phyloP scores from a whole-genome alignment of 2,329 filamentous ascomycete species.

The Stemphylium beticola region DNA sequence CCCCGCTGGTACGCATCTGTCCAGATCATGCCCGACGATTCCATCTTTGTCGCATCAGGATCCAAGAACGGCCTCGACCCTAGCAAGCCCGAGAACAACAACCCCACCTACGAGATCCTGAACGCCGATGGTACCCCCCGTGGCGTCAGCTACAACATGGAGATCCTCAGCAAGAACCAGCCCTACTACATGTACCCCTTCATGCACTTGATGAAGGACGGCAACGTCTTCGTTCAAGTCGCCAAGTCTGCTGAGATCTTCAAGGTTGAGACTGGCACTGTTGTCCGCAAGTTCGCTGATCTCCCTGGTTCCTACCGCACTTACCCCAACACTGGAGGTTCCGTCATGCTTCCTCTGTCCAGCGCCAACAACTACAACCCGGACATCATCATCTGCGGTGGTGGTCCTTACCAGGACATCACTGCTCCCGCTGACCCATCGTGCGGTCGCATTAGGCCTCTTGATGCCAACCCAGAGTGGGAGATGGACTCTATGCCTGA shows the following conservation, averaged over 20 bases:
- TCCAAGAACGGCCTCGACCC: constrained; percentile 65
- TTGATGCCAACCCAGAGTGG: constrained; percentile 58
- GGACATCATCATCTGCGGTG: constrained; percentile 65
- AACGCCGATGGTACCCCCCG: constrained; percentile 55
- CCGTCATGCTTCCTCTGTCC: constrained; percentile 61
- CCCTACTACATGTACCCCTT: constrained; percentile 72
- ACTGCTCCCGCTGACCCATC: constrained; percentile 64
- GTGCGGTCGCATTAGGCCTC: constrained; percentile 63
- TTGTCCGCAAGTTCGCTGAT: constrained; percentile 57
- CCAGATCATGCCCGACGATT: constrained; percentile 64
- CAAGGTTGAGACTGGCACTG: constrained; percentile 55
- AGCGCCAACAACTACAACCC: constrained; percentile 60
- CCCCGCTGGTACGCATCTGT: constrained; percentile 67
- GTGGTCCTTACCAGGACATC: constrained; percentile 65
- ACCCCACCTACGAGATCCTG: constrained; percentile 68
- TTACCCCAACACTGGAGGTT: constrained; percentile 67
- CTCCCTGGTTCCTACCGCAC: constrained; percentile 64
- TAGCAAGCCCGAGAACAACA: constrained; percentile 62
- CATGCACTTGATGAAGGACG: constrained; percentile 63
- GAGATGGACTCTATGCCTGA: constrained; percentile 65
- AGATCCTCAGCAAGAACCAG: constrained; percentile 63
- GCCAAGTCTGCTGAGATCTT: constrained; percentile 64
- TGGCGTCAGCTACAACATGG: constrained; percentile 58
- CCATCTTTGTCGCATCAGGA: constrained; percentile 66
- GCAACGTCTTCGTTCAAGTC: constrained; percentile 63